phyloP scores from a whole-genome alignment of 139 green algal species.

The Protoeuglena noctilucae region DNA sequence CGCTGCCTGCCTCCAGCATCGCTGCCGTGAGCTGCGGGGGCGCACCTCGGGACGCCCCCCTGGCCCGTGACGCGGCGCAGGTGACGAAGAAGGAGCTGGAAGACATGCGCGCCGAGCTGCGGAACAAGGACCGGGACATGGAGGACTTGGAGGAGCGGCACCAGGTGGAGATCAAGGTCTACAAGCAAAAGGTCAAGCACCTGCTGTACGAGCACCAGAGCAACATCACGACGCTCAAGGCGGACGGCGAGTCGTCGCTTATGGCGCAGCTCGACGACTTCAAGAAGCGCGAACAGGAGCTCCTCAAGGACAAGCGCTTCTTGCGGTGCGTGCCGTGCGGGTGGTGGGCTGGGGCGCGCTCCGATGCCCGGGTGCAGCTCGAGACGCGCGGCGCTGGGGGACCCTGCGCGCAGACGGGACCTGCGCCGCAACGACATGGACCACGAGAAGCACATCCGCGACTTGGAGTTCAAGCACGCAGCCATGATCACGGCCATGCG shows the following conservation, averaged over 20 bases:
- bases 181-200: conserved; percentile 92
- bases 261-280: conserved; percentile 59
- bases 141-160: conserved; percentile 79
- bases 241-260: conserved; percentile 54
- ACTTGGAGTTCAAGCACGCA: conserved; percentile 64
- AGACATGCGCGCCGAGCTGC: conserved; percentile 52
- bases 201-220: conserved; percentile 84
- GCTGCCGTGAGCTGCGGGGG: neutral
- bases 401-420: conserved; percentile 9
- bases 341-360: too few species aligned
- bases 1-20: too few species aligned
- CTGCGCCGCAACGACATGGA: conserved; percentile 46
- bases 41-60: neutral
- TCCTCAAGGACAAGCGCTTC: conserved; percentile 61
- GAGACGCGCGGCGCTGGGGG: too few species aligned
- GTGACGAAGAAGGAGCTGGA: conserved; percentile 80
- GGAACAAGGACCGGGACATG: conserved; percentile 72
- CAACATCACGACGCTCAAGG: conserved; percentile 65
- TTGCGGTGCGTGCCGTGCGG: too few species aligned
- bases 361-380: too few species aligned
- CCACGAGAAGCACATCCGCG: conserved; percentile 50
- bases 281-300: conserved; percentile 32
- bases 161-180: conserved; percentile 75
- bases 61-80: too few species aligned
- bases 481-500: conserved; percentile 79